Conservation (phyloP, 352 stramenopile species). For the Phytophthora megakarya region DNA sequence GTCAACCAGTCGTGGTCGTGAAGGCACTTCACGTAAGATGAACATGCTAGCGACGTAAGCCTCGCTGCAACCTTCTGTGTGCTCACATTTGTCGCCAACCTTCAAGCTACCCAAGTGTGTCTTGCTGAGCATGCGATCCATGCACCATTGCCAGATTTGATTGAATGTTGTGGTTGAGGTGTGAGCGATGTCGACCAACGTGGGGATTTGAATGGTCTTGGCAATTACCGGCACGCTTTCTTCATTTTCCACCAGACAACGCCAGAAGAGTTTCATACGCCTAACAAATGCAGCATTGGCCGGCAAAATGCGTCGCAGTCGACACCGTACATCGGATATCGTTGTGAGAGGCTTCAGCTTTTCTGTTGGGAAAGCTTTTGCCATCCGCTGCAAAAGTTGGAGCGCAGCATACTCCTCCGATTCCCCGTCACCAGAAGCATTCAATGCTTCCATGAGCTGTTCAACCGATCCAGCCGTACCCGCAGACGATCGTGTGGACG, state of each 20-base stretch:
- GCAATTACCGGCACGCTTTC: conserved; percentile 9
- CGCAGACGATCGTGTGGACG: conserved; percentile 4
- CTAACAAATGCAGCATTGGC: conserved; percentile 72
- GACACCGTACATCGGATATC: conserved; percentile 39
- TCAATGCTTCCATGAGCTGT: conserved; percentile 43
- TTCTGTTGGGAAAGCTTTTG: conserved; percentile 53
- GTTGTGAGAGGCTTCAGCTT: conserved; percentile 61
- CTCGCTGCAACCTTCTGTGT: conserved; percentile 85
- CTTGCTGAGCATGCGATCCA: conserved; percentile 85
- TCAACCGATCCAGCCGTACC: conserved; percentile 25
- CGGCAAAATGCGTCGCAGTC: conserved; percentile 50
- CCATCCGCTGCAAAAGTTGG: conserved; percentile 60
- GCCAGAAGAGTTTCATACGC: conserved; percentile 87
- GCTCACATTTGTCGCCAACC: conserved; percentile 81
- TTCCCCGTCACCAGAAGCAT: conserved; percentile 30
- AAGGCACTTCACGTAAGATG: conserved; percentile 72
- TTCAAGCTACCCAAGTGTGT: conserved; percentile 69
- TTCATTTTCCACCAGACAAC: conserved; percentile 58
- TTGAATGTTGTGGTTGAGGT: conserved; percentile 65
- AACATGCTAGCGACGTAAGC: conserved; percentile 90
- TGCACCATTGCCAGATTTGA: conserved; percentile 86
- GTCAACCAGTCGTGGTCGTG: conserved; percentile 69
- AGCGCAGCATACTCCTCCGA: conserved; percentile 64
- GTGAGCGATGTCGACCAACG: conserved; percentile 55
- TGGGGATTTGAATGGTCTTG: conserved; percentile 46